A percentile compares a stretch with the other conserved stretches of the same genome.
Conservation (phyloP, 768 basidiomycete genomes). For the Trametes cinnabarina region DNA sequence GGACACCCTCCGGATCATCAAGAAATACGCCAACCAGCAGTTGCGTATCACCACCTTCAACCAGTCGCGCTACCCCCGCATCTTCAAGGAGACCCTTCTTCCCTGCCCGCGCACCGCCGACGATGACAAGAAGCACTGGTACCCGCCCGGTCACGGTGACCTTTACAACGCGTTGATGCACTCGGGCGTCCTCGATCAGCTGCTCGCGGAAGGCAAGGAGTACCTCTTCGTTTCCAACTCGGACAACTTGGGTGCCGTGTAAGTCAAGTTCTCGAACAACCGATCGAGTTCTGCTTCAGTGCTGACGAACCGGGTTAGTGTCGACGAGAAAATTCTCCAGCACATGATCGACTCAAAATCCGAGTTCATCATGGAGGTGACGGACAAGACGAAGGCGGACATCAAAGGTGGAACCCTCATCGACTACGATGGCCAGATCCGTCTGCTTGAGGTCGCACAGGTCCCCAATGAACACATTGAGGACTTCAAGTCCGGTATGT, state of each 20-base stretch:
- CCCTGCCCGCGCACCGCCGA: constrained; percentile 76
- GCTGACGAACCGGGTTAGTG: constrained; percentile 2
- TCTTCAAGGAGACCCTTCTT: constrained; percentile 84
- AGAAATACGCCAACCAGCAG: constrained; percentile 95
- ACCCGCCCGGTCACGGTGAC: constrained; percentile 97
- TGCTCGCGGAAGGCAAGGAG: constrained; percentile 89
- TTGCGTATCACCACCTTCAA: constrained; percentile 91
- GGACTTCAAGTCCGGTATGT: constrained; percentile 78
- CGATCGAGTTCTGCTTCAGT: background rate
- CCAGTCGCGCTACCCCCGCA: constrained; percentile 92
- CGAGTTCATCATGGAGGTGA: constrained; percentile 94
- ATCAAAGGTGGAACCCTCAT: constrained; percentile 81
- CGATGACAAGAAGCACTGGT: constrained; percentile 91
- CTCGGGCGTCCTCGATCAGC: constrained; percentile 87
- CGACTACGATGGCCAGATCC: constrained; percentile 85
- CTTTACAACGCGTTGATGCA: constrained; percentile 90
- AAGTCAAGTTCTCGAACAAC: constrained; percentile 27
- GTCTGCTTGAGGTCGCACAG: constrained; percentile 91
- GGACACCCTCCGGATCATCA: constrained; percentile 93
- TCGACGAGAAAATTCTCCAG: constrained; percentile 60
- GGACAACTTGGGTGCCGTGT: constrained; percentile 93
- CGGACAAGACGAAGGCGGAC: constrained; percentile 95
- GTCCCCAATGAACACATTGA: constrained; percentile 91
- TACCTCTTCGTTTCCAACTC: constrained; percentile 98
- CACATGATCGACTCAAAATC: constrained; percentile 80